Base-by-base conservation (phyloP, 306 rosid genomes). In the Cucurbita pepo region DNA sequence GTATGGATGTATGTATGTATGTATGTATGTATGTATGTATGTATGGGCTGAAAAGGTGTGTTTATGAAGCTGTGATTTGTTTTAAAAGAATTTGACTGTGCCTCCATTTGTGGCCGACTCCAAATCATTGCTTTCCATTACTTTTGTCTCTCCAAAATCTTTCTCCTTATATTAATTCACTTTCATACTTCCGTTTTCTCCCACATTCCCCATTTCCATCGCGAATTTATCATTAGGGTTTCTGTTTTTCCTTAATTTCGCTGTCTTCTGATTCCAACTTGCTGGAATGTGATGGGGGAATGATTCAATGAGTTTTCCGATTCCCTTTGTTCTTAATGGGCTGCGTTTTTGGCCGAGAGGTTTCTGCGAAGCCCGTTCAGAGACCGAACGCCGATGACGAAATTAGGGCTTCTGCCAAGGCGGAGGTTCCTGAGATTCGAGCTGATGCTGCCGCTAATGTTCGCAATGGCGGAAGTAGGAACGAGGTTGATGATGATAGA, bases 61-160 rank as follows among this genome's bases (percentile, higher is more conserved):
- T 60, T 38, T 71, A 21, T 76, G 57, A 56, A 80, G 83, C 80
- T 82, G 78, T 79, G 77, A 69, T 48, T 50, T 5, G 21, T 30
- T 56, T 25, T 0, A 55, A 57, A 61, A 61, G 4, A 69, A 76
- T 76, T 83, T 80, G 85, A 86, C 90, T 78, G 81, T 76, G 86
- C 89, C 91, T 81, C 83, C 87, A 85, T 34, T 82, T 88, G 96
- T 86, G 96, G 88, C 82, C 83, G 64, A 45, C 52, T 78, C 30
- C 77, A 83, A 88, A 91, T 91, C 96, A 91, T 90, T 86, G 84
- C 86, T 80, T 67, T 79, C 59, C 55, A 37, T 85, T 77, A 69
- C 97, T 87, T 91, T 94, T 91, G 92, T 91, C 95, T 86, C 84
- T 59, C 40, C 80, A 90, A 53, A 16, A 51, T 88, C 83, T 81